These are phyloP conservation scores for Aspergillus oerlinghausenensis DNA, from an alignment of 2,329 filamentous ascomycete species.

Conservation along the genomic window DNA sequence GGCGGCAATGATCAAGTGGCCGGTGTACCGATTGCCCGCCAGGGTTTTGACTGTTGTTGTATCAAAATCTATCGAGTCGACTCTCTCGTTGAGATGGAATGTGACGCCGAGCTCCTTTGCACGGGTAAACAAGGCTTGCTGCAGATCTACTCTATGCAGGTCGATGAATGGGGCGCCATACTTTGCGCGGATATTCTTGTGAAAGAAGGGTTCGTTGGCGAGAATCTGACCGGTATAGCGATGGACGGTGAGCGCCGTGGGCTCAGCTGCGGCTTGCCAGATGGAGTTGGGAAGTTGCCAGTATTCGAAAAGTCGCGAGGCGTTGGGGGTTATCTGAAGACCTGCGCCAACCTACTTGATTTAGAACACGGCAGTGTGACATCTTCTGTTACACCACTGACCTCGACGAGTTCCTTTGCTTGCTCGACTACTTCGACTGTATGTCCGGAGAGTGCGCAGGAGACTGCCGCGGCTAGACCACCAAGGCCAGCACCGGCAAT, in stretches of 20 bases:
- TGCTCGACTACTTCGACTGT: constrained; percentile 26
- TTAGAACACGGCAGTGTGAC: not conserved
- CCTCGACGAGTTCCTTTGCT: constrained; percentile 29
- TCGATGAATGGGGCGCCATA: constrained; percentile 57
- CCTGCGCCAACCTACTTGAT: constrained; percentile 52
- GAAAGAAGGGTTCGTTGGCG: constrained; percentile 50
- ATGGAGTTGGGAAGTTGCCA: constrained; percentile 24
- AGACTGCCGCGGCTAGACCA: constrained; percentile 28
- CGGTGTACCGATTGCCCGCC: constrained; percentile 39
- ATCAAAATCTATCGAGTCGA: constrained; percentile 39
- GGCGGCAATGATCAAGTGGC: constrained; percentile 58
- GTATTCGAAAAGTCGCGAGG: constrained; percentile 26
- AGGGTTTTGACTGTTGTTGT: constrained; percentile 33
- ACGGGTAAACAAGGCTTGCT: constrained; percentile 49
- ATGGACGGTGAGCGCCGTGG: constrained; percentile 30
- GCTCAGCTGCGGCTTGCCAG: constrained; percentile 29
- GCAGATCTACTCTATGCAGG: constrained; percentile 60
- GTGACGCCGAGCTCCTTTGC: constrained; percentile 52
- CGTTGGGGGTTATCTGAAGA: constrained; percentile 49
- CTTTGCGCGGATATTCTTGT: constrained; percentile 48
- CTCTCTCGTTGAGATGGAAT: constrained; percentile 47
- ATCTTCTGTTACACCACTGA: constrained; percentile 16
- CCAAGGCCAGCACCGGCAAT: constrained; percentile 30
- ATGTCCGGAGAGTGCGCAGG: constrained; percentile 22
- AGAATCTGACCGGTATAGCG: constrained; percentile 29